These are phyloP conservation scores for Pseudonitzschia pungens DNA, from an alignment of 108 stramenopile species.

Conservation along the genomic window DNA sequence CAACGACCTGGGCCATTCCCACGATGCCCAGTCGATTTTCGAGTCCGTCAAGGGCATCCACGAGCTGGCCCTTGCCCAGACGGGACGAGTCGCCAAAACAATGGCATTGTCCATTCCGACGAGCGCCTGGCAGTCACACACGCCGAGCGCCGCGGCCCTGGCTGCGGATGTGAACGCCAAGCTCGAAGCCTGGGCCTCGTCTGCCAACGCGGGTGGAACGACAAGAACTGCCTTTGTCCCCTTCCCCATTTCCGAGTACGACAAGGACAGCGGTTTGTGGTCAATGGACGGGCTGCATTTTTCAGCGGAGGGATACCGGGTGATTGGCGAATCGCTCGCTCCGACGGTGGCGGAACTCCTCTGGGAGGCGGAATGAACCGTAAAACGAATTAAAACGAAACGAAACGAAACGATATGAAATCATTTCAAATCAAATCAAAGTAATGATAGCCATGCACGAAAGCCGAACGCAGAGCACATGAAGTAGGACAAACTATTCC, in stretches of 20 bases:
- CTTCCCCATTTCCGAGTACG: background rate
- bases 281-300: conserved; percentile 4
- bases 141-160: background rate
- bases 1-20: background rate
- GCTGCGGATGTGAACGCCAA: background rate
- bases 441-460: too few relatives aligned
- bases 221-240: background rate
- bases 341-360: background rate
- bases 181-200: background rate
- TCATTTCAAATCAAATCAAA: too few relatives aligned
- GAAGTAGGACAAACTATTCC: too few relatives aligned
- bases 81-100: background rate
- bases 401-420: too few relatives aligned
- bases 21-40: background rate
- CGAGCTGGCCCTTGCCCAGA: background rate
- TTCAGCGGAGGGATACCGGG: conserved; percentile 1
- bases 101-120: background rate
- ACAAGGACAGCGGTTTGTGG: conserved; percentile 4
- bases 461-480: too few relatives aligned
- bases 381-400: too few relatives aligned
- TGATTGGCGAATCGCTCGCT: background rate
- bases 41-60: background rate
- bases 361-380: background rate
- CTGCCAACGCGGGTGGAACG: background rate
- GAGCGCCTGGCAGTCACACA: background rate